Evolutionary conservation across 306 rosid species (phyloP).

Genomic region (Erythrophleum fordii): DNA sequence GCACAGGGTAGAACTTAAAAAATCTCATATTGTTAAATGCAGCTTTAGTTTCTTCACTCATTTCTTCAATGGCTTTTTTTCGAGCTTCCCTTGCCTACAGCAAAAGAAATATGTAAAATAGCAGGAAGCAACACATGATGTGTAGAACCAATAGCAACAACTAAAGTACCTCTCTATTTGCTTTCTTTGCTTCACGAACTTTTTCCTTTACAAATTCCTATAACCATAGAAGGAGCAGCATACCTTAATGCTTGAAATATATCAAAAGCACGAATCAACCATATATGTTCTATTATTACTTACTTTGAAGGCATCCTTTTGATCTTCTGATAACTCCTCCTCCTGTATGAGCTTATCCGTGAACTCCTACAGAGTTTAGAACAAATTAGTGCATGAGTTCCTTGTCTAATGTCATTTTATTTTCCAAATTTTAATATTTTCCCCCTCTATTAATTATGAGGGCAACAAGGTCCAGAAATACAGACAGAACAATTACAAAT

Average conservation of each 20-base stretch:
- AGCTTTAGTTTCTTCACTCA: constrained; percentile 71
- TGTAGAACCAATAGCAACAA: constrained; percentile 19
- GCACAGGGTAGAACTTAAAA: constrained; percentile 76
- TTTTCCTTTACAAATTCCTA: constrained; percentile 80
- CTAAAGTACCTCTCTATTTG: constrained; percentile 62
- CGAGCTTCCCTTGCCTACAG: constrained; percentile 74
- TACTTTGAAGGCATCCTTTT: constrained; percentile 72
- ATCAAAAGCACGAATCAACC: neutral
- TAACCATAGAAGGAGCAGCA: constrained; percentile 6
- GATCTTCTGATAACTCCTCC: constrained; percentile 61
- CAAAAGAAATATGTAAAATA: constrained; percentile 9
- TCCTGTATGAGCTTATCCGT: constrained; percentile 62
- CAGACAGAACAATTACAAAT: neutral
- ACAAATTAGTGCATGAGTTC: neutral
- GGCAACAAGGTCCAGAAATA: neutral
- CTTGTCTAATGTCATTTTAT: neutral
- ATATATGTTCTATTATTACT: constrained; percentile 7
- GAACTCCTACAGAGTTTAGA: constrained; percentile 59
- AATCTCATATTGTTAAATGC: constrained; percentile 71
- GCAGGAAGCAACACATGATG: neutral
- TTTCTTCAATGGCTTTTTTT: constrained; percentile 64
- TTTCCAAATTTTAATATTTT: neutral
- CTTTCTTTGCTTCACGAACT: constrained; percentile 71
- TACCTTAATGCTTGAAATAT: neutral
- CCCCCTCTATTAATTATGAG: neutral